Base-by-base conservation (phyloP, 2,329 filamentous ascomycete genomes). In the Tolypocladium tundrense region DNA sequence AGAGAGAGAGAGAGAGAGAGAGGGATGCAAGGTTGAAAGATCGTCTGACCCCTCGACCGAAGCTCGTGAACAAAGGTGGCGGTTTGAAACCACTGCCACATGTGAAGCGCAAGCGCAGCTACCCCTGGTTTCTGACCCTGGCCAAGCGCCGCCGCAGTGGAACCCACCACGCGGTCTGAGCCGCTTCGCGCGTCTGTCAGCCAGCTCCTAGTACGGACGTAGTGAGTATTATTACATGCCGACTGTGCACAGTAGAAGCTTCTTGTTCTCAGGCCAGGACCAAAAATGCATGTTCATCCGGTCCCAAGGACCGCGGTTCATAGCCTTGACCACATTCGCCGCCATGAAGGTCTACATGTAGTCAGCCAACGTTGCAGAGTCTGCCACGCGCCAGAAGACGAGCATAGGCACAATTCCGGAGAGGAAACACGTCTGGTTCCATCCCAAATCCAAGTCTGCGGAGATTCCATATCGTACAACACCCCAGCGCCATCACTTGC, bases 101-200 rank as follows among this genome's bases (percentile, higher is more conserved):
- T 50, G 54, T 55, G 41, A 56, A 56, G 48, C 48, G 19, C 19
- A 21, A 35, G 31, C 48, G 48, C 31, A n/a, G 16, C 19, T 35
- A 56, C 54, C 54, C 54, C 54, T 56, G 54, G 54, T 56, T 56
- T 56, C 39, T 27, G 27, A 50, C 54, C 54, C 54, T 21, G 19
- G 54, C 50, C 42, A 42, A 21, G 39, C 53, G 40, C 52, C 35
- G 24, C 21, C n/a, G 52, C 35, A 42, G 53, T 42, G 52, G 52
- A 31, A 13, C 53, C 4, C 53, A 41, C 37, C 53, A 40, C 37
- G 21, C 52, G 37, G 53, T 54, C 40, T 41, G 53, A 42, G 53
- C 53, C 54, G 27, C 27, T 6, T 6, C 6, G 27, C 27, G 54
- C 41, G n/a, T 21, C 14, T 45, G 40, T 48, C 21, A 35, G 42